These are phyloP conservation scores for Cyclocybe cylindracea DNA, from an alignment of 768 basidiomycete genomes.

Conservation along the genomic window DNA sequence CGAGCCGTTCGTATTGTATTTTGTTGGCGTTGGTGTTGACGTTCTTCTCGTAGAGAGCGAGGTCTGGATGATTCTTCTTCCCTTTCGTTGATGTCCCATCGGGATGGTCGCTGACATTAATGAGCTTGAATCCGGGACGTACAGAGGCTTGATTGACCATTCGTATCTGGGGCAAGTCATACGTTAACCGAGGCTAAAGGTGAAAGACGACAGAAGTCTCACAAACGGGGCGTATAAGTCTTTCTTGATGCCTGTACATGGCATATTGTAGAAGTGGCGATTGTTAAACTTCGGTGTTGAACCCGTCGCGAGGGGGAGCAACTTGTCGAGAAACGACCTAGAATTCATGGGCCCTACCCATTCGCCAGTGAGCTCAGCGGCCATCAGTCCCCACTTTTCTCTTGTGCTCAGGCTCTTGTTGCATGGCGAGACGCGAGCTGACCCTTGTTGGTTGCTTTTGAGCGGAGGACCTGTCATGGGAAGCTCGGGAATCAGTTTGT, in stretches of 20 bases:
- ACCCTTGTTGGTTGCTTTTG: too few species aligned
- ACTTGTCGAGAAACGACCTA: neutral
- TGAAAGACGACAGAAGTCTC: neutral
- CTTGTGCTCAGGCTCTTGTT: neutral
- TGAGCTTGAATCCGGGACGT: slow-evolving; percentile 5
- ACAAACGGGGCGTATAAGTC: slow-evolving; percentile 10
- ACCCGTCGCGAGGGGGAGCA: neutral
- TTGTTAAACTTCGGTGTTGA: neutral
- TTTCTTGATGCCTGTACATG: neutral
- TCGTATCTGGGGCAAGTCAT: neutral
- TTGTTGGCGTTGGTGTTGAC: neutral
- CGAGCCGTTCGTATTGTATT: neutral
- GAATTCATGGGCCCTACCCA: slow-evolving; percentile 10
- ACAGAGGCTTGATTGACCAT: neutral
- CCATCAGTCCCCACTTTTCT: neutral
- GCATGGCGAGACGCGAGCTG: neutral
- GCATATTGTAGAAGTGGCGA: neutral
- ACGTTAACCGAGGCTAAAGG: neutral
- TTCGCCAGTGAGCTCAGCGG: neutral
- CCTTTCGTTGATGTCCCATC: neutral
- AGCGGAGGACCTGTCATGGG: too few species aligned
- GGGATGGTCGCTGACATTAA: neutral
- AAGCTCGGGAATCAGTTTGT: too few species aligned
- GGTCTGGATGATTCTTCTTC: slow-evolving; percentile 5
- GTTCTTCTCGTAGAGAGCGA: neutral